Evolutionary conservation across 352 stramenopile genomes (phyloP).

Genomic region (Blastocystis sp.): DNA sequence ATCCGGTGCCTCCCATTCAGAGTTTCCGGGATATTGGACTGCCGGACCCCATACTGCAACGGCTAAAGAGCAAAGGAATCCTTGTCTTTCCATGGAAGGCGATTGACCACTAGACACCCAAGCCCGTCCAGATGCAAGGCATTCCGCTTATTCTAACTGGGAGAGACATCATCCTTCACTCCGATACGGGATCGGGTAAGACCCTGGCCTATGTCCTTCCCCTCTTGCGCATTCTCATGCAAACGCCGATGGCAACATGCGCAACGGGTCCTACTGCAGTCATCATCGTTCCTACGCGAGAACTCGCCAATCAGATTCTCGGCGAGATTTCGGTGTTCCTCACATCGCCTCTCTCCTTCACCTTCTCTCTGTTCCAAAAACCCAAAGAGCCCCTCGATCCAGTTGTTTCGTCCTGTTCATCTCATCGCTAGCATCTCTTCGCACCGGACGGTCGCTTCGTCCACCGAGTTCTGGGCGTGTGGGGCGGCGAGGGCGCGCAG

Average conservation of each 20-base stretch:
- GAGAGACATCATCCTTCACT: constrained; percentile 52
- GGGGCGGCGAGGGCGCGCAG: constrained; percentile 17
- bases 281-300: constrained; percentile 49
- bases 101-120: constrained; percentile 21
- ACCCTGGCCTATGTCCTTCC: constrained; percentile 53
- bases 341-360: neutral
- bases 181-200: constrained; percentile 45
- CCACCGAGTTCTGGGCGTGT: constrained; percentile 42
- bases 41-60: neutral
- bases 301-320: constrained; percentile 34
- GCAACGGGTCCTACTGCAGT: constrained; percentile 13
- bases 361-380: neutral
- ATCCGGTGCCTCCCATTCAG: constrained; percentile 12
- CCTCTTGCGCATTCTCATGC: constrained; percentile 13
- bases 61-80: neutral
- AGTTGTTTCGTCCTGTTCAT: neutral
- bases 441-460: constrained; percentile 5
- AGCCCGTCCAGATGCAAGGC: constrained; percentile 46
- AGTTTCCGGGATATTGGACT: constrained; percentile 16
- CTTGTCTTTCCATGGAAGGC: neutral
- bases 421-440: constrained; percentile 2
- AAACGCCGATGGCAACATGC: neutral
- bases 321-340: neutral
- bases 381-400: neutral
- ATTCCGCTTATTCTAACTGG: constrained; percentile 51